phyloP scores from a whole-genome alignment of 2,329 filamentous ascomycete species.

The Hirsutella thompsonii region DNA sequence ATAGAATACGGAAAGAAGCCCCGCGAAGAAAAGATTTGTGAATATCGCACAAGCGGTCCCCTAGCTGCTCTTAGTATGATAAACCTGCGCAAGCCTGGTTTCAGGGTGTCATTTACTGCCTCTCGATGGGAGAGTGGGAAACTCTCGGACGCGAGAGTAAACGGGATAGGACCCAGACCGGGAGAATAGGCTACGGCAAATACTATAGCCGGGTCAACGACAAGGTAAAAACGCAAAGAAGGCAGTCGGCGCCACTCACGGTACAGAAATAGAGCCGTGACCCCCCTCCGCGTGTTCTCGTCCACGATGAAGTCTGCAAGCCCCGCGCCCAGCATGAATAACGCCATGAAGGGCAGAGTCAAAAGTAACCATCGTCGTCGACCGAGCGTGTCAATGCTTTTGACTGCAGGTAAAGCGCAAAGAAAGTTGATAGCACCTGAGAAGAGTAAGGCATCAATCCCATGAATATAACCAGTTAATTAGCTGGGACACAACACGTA shows the following conservation, averaged over 20 bases:
- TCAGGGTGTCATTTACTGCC: conserved; percentile 19
- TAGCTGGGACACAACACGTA: conserved; percentile 1
- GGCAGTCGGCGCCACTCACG: conserved; percentile 4
- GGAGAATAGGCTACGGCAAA: conserved; percentile 30
- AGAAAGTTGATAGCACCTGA: conserved; percentile 26
- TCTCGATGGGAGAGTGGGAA: conserved; percentile 37
- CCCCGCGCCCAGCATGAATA: conserved; percentile 26
- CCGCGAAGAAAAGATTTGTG: conserved; percentile 33
- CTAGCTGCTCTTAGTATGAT: too few species aligned
- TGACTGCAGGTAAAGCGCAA: conserved; percentile 24
- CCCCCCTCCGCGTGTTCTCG: conserved; percentile 9
- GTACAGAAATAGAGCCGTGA: conserved; percentile 24
- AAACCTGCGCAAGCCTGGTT: too few species aligned
- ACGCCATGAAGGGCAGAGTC: conserved; percentile 29
- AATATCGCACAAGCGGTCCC: conserved; percentile 34
- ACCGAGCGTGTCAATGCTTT: conserved; percentile 22
- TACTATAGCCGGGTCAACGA: conserved; percentile 9
- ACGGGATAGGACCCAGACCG: conserved; percentile 30
- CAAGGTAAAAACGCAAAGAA: not conserved
- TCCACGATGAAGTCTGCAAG: conserved; percentile 16
- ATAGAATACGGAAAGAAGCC: conserved; percentile 29
- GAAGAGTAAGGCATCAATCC: not conserved
- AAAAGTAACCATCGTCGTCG: conserved; percentile 28
- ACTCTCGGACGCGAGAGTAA: conserved; percentile 35
- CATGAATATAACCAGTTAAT: too few species aligned